Evolutionary conservation across 352 stramenopile species (phyloP).

Genomic region (Pythium pectinolyticum): DNA sequence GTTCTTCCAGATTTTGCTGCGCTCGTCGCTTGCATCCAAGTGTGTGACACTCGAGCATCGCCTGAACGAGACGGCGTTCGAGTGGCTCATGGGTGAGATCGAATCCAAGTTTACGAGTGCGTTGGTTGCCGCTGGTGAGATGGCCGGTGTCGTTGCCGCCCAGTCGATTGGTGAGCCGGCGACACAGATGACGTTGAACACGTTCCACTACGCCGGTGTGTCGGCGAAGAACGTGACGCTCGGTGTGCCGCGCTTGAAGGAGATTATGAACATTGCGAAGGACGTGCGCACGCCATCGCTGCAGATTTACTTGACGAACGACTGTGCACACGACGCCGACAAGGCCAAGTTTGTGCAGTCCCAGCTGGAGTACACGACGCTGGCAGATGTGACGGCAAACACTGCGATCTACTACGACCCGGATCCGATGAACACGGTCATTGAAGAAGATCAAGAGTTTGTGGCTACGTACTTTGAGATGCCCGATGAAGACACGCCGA

Average conservation of each 20-base stretch:
- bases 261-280: conserved; percentile 99
- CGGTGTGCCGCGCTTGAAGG: conserved; percentile 98
- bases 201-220: conserved; percentile 99
- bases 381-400: conserved; percentile 95
- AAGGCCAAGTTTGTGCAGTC: conserved; percentile 92
- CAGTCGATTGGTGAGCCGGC: conserved; percentile 99
- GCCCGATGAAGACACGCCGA: conserved; percentile 94
- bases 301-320: conserved; percentile 93
- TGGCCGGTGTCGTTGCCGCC: conserved; percentile 97
- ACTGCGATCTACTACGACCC: conserved; percentile 99
- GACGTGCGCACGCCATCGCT: conserved; percentile 97
- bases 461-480: conserved; percentile 98
- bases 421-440: conserved; percentile 95
- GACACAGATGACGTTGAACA: conserved; percentile 99
- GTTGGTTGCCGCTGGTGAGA: conserved; percentile 96
- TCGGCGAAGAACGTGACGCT: conserved; percentile 99
- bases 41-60: conserved; percentile 95
- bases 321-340: conserved; percentile 84
- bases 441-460: conserved; percentile 97
- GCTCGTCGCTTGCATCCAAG: conserved; percentile 96
- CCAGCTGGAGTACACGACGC: conserved; percentile 96
- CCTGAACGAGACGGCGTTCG: conserved; percentile 95
- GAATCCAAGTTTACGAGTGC: conserved; percentile 96
- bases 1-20: conserved; percentile 97
- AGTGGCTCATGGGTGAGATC: conserved; percentile 95